Percentiles rank a stretch among this genome's conserved stretches.
phyloP scores from a whole-genome alignment of 164 flowering plant genomes.

The Annona cherimola region DNA sequence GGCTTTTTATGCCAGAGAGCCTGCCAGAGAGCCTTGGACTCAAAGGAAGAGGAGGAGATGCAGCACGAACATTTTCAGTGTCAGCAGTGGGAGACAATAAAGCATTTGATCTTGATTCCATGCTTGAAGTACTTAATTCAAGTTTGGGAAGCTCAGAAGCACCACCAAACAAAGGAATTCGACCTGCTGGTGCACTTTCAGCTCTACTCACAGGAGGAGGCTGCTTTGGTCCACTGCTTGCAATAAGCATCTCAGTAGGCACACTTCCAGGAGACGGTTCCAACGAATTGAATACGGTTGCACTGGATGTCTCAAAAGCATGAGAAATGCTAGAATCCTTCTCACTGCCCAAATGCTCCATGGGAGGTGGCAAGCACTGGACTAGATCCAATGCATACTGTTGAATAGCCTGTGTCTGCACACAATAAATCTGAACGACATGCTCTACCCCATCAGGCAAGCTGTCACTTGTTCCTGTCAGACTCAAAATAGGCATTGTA shows the following conservation, averaged over 20 bases:
- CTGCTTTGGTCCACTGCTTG: slow-evolving; percentile 31
- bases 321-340: slow-evolving; percentile 45
- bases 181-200: slow-evolving; percentile 28
- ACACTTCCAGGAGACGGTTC: slow-evolving; percentile 38
- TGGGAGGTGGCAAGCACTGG: slow-evolving; percentile 75
- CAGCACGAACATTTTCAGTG: slow-evolving; percentile 27
- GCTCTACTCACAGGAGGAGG: slow-evolving; percentile 22
- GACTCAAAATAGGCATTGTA: slow-evolving; percentile 95
- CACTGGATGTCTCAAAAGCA: slow-evolving; percentile 28
- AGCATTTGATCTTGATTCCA: slow-evolving; percentile 31
- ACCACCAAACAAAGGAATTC: slow-evolving; percentile 28
- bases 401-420: slow-evolving; percentile 97
- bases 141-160: slow-evolving; percentile 29
- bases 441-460: slow-evolving; percentile 51
- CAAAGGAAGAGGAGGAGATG: slow-evolving; percentile 41
- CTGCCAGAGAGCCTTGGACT: slow-evolving; percentile 67
- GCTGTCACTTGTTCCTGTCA: slow-evolving; percentile 83
- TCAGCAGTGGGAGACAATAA: slow-evolving; percentile 28
- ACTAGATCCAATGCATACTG: slow-evolving; percentile 87
- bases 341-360: slow-evolving; percentile 54
- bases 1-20: slow-evolving; percentile 44
- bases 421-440: slow-evolving; percentile 83
- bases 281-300: slow-evolving; percentile 32
- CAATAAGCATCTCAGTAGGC: slow-evolving; percentile 25
- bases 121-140: slow-evolving; percentile 25